Percentiles rank a stretch among this genome's conserved stretches.
Evolutionary conservation across 2,329 filamentous ascomycete species (phyloP).

Genomic region (Aspergillus felis): DNA sequence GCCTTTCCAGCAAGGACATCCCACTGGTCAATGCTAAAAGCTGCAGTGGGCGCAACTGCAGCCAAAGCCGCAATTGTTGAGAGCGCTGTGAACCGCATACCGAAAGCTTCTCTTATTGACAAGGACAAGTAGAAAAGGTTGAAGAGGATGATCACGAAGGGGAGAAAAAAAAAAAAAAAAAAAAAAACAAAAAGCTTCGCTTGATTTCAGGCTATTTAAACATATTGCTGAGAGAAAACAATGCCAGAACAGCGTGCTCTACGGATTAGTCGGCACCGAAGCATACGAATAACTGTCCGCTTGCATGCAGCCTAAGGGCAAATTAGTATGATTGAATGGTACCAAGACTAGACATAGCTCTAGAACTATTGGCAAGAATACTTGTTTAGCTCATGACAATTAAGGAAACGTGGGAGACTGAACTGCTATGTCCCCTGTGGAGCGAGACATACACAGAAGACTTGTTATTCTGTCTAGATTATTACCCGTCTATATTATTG

Average conservation of each 20-base stretch:
- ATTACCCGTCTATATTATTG: too few species aligned
- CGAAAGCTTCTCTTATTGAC: neutral
- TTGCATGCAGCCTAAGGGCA: neutral
- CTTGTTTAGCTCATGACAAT: neutral
- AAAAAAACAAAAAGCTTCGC: neutral
- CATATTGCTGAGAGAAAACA: neutral
- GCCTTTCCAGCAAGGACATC: constrained; percentile 8
- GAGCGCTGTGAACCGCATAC: neutral
- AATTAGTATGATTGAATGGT: neutral
- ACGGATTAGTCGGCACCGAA: neutral
- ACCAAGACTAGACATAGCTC: neutral
- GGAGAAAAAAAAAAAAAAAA: neutral
- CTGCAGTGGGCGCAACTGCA: constrained; percentile 2
- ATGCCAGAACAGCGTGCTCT: neutral
- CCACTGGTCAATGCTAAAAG: constrained; percentile 2
- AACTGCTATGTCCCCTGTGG: too few species aligned
- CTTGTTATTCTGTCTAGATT: too few species aligned
- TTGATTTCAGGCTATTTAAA: neutral
- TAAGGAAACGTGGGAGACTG: too few species aligned
- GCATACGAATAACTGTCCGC: neutral
- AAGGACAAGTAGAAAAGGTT: neutral
- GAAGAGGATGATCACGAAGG: neutral
- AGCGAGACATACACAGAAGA: too few species aligned
- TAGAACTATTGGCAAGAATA: neutral
- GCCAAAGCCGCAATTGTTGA: constrained; percentile 3